Base-by-base conservation (phyloP, 352 stramenopile species). In the Pythium dissotocum region DNA sequence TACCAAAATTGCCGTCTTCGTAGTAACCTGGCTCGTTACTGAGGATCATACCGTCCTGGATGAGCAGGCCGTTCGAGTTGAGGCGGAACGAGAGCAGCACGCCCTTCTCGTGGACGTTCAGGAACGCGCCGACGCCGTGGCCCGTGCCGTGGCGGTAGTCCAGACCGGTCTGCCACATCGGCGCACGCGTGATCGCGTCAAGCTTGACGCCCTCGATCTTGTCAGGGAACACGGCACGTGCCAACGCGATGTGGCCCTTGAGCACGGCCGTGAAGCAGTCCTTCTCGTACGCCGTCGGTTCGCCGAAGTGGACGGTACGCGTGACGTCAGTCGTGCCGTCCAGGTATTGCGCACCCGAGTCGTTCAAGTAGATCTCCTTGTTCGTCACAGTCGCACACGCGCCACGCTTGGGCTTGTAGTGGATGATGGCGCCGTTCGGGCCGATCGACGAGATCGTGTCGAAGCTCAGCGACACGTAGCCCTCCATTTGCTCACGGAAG, bases 261-360 rank as follows among this genome's bases (percentile, higher is more conserved):
- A 99, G 78, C 0, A 99, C 98, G 55, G 91, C 77, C 13, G 98
- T 99, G 77, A 98, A 99, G 67, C 89, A 94, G 54, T 97, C 80
- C 65, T 90, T 97, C 73, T 99, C 97, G 63, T 98, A 90, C 21
- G 85, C 77, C 16, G 90, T 97, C 9, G 96, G 91, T 16, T 86
- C 65, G 28, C 97, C 97, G 81, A 99, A 99, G 76, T 99, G 96
- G 73, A 99, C 90, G 18, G 98, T 99, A 55, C 98, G 88, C 6
- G 98, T 99, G 18, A 99, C 97, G 79, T 99, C 98, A 0, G 98
- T 99, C 35, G 98, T 99, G 30, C 98, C 98, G 70, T 99, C 98
- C 36, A 91, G 73, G 73, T 99, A 99, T 79, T 99, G 98, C 35
- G 93, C 98, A 21, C 98, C 98, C 18, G 97, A 99, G 87, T 99